Percentiles rank a stretch among this genome's conserved stretches.
These are phyloP conservation scores for Botrytis paeoniae DNA, from an alignment of 2,329 filamentous ascomycete genomes.

Conservation along the genomic window DNA sequence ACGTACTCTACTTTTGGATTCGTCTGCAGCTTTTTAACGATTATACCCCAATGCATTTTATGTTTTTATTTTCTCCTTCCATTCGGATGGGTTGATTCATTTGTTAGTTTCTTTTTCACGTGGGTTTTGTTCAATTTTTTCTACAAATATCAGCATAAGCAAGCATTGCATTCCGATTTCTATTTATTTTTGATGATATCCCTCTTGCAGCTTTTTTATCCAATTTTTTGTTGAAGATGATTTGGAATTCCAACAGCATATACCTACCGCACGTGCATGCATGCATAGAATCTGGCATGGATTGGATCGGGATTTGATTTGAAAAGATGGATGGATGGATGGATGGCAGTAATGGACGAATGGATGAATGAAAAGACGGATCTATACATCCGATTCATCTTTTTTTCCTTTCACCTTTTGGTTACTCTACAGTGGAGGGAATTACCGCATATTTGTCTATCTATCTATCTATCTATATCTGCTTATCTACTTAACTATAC, in stretches of 20 bases:
- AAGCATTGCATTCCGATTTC: background rate
- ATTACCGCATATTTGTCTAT: background rate
- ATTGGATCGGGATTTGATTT: background rate
- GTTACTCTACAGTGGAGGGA: background rate
- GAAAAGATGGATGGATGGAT: background rate
- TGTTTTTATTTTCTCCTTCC: background rate
- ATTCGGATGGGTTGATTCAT: background rate
- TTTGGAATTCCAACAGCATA: background rate
- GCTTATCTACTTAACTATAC: background rate
- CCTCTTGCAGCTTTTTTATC: background rate
- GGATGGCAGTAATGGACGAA: background rate
- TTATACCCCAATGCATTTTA: conserved; percentile 16
- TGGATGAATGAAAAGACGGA: background rate
- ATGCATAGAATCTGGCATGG: background rate
- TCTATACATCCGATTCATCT: background rate
- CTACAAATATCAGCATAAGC: background rate
- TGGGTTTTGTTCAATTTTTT: background rate
- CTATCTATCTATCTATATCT: background rate
- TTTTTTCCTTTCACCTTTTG: background rate
- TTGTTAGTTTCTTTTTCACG: background rate
- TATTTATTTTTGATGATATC: background rate
- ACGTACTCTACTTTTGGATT: conserved; percentile 11
- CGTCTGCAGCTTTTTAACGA: conserved; percentile 14
- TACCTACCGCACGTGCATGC: background rate
- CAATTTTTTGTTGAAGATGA: background rate